These are phyloP conservation scores for Theileria luwenshuni DNA, from an alignment of 169 alveolate species.

Conservation along the genomic window DNA sequence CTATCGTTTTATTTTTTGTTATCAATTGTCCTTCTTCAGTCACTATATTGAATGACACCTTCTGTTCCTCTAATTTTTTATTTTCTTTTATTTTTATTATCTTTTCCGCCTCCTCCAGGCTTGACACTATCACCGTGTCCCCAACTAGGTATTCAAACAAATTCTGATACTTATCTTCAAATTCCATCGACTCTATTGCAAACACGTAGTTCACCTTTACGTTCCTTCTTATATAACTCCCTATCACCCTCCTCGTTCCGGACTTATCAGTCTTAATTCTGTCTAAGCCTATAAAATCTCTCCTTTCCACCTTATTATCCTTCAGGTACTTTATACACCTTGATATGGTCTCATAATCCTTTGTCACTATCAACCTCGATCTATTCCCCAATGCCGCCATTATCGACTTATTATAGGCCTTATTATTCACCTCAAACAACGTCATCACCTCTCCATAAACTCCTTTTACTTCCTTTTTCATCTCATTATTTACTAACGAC, in stretches of 20 bases:
- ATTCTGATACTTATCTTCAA: slow-evolving; percentile 12
- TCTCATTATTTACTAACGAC: slow-evolving; percentile 54
- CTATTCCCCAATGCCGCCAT: slow-evolving; percentile 69
- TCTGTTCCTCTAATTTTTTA: not conserved
- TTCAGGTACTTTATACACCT: slow-evolving; percentile 64
- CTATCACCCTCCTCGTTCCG: slow-evolving; percentile 24
- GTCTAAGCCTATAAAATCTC: slow-evolving; percentile 72
- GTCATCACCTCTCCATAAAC: slow-evolving; percentile 72
- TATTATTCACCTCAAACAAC: slow-evolving; percentile 67
- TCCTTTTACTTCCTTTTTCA: slow-evolving; percentile 51
- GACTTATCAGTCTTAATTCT: slow-evolving; percentile 52
- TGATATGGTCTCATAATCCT: slow-evolving; percentile 39
- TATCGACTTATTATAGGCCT: slow-evolving; percentile 58
- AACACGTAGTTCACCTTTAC: slow-evolving; percentile 33
- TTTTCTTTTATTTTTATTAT: not conserved
- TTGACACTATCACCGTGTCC: slow-evolving; percentile 49
- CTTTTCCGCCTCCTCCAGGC: slow-evolving; percentile 58
- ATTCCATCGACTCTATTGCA: slow-evolving; percentile 52
- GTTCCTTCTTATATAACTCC: slow-evolving; percentile 15
- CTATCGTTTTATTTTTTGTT: slow-evolving; percentile 57
- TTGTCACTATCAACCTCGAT: slow-evolving; percentile 64
- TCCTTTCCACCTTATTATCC: slow-evolving; percentile 53
- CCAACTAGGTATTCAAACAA: slow-evolving; percentile 64
- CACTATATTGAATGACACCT: slow-evolving; percentile 34
- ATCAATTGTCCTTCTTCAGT: slow-evolving; percentile 62